Base-by-base conservation (phyloP, 768 basidiomycete genomes). In the Paxillus involutus region DNA sequence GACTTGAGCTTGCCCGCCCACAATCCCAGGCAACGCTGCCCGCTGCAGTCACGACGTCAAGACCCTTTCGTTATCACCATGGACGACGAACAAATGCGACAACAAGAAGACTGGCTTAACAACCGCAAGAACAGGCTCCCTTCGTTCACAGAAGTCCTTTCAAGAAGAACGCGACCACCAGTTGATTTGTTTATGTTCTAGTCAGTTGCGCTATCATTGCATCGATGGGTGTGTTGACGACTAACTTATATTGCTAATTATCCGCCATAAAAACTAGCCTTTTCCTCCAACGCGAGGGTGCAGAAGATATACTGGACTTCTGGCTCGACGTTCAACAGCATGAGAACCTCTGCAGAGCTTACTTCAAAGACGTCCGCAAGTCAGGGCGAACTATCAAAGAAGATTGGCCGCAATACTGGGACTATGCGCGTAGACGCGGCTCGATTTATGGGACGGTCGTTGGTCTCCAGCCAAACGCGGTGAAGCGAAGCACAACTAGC, bases 241-340 rank as follows among this genome's bases (percentile, higher is more conserved):
- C 17, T 12, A 9, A 24, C 29, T 26, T 49, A 35, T 17, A 16
- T 29, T 21, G 16, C 58, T 50, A 37, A 24, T 26, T 52, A 51
- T 55, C 14, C 14, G 26, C 26, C 26, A 26, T 3, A 26, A 14
- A 7, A 16, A 32, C 21, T 59, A 97, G 96, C 73, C 82, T 98
- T 56, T 98, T 98, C 71, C 77, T 99, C 35, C 96, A 98, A 69
- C 84, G 94, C 35, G 96, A 99, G 73, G 91, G 93, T 24, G 85
- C 92, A 51, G 96, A 98, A 68, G 97, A 99, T 70, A 90, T 94
- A 46, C 75, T 99, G 43, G 97, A 99, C 70, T 98, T 98, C 64
- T 98, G 96, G 95, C 82, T 99, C 29, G 97, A 99, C 69, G 97
- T 98, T 6, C 94, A 97, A 63, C 97, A 98, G 73, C 97, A 99